A percentile compares a stretch with the other conserved stretches of the same genome.
These are phyloP conservation scores for Apiospora saccharicola DNA, from an alignment of 2,329 filamentous ascomycete genomes.

Conservation along the genomic window DNA sequence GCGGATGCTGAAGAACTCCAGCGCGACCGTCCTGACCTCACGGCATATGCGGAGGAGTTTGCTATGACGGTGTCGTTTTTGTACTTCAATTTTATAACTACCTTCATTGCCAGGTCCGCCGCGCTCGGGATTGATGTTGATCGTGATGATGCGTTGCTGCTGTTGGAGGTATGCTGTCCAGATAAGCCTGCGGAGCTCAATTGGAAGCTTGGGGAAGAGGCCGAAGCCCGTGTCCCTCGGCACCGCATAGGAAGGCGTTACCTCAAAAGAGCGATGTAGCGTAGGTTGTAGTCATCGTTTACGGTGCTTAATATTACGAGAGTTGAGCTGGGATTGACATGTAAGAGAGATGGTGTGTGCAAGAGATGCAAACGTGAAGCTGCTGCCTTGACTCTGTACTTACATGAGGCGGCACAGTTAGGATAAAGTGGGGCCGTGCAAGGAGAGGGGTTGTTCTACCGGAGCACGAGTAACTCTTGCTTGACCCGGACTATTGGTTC, in stretches of 20 bases:
- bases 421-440: too few species aligned
- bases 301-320: neutral
- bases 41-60: neutral
- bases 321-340: neutral
- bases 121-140: neutral
- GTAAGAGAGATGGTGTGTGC: neutral
- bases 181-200: neutral
- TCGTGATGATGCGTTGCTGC: neutral
- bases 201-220: neutral
- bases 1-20: slow-evolving; percentile 10
- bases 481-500: too few species aligned
- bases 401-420: too few species aligned
- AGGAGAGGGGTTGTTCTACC: too few species aligned
- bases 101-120: too few species aligned
- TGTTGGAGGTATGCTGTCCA: neutral
- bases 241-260: neutral
- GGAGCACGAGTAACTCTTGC: too few species aligned
- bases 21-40: neutral
- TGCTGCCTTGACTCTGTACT: too few species aligned
- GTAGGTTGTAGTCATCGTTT: neutral
- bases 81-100: neutral
- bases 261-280: neutral
- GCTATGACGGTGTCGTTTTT: neutral
- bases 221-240: neutral
- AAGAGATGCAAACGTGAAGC: neutral